Conservation (phyloP, 2,329 filamentous ascomycete species). For the Chaetomiaceae sp. region DNA sequence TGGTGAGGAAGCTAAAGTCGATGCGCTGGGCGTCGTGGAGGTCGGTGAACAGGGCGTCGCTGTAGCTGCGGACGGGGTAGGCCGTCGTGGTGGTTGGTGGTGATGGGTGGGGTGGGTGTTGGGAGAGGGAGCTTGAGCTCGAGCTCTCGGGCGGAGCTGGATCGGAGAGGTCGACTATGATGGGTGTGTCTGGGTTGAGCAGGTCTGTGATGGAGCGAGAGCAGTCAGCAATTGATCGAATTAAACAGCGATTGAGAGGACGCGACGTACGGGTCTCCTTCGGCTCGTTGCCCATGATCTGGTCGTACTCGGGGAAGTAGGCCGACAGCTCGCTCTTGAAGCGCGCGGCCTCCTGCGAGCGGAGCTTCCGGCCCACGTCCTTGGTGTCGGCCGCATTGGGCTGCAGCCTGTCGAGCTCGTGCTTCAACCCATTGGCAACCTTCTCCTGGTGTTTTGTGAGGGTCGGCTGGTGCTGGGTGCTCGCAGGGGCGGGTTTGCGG, state of each 20-base stretch:
- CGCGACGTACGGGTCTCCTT: slow-evolving; percentile 66
- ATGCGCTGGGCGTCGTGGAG: slow-evolving; percentile 54
- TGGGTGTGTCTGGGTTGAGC: slow-evolving; percentile 66
- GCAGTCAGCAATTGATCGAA: slow-evolving; percentile 8
- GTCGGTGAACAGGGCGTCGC: slow-evolving; percentile 53
- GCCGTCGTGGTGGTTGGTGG: neutral
- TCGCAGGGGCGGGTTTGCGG: neutral
- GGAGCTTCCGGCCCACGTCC: slow-evolving; percentile 67
- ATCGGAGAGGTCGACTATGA: slow-evolving; percentile 60
- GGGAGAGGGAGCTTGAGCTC: slow-evolving; percentile 17
- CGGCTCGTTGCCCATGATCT: slow-evolving; percentile 81
- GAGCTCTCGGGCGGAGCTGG: slow-evolving; percentile 31
- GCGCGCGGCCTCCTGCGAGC: slow-evolving; percentile 78
- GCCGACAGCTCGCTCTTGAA: slow-evolving; percentile 87
- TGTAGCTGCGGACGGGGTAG: slow-evolving; percentile 48
- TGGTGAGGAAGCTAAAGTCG: slow-evolving; percentile 50
- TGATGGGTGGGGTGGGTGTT: neutral
- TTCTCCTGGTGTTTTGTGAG: slow-evolving; percentile 54
- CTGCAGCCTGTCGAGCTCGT: slow-evolving; percentile 56
- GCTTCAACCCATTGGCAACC: slow-evolving; percentile 57
- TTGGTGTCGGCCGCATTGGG: slow-evolving; percentile 43
- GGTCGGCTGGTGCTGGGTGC: slow-evolving; percentile 28
- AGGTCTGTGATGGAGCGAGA: slow-evolving; percentile 51
- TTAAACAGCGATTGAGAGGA: neutral
- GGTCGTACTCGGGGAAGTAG: slow-evolving; percentile 93